Conservation (phyloP, 2,329 filamentous ascomycete species). For the Alternaria incomplexa region DNA sequence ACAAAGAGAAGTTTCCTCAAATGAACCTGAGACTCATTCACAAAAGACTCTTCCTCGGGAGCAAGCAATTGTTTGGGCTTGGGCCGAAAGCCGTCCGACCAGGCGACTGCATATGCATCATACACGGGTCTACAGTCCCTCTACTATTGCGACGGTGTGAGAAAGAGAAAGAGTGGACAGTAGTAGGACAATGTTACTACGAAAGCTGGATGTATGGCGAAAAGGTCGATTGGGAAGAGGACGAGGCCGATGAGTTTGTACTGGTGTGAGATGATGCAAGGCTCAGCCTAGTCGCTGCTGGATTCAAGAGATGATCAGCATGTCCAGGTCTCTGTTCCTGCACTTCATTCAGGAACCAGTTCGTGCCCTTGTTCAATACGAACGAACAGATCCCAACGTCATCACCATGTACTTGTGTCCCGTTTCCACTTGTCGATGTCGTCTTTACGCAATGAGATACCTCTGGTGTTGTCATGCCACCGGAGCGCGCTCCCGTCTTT, state of each 20-base stretch:
- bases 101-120: slow-evolving; percentile 4
- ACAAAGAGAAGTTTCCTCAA: not conserved
- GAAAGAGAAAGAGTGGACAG: not conserved
- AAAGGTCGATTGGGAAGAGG: slow-evolving; percentile 6
- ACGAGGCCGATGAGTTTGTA: slow-evolving; percentile 6
- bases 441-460: not conserved
- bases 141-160: slow-evolving; percentile 2
- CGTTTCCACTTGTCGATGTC: not conserved
- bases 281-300: not conserved
- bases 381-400: not conserved
- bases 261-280: not conserved
- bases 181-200: slow-evolving; percentile 1
- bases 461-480: not conserved
- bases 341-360: not conserved
- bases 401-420: not conserved
- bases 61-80: not conserved
- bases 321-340: not conserved
- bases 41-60: not conserved
- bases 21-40: not conserved
- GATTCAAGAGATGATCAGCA: not conserved
- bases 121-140: slow-evolving; percentile 1
- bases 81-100: not conserved
- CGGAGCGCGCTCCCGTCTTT: slow-evolving; percentile 3
- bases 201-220: slow-evolving; percentile 9
- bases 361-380: not conserved